Base-by-base conservation (phyloP, 2,329 filamentous ascomycete genomes). In the Scytalidium lignicola region DNA sequence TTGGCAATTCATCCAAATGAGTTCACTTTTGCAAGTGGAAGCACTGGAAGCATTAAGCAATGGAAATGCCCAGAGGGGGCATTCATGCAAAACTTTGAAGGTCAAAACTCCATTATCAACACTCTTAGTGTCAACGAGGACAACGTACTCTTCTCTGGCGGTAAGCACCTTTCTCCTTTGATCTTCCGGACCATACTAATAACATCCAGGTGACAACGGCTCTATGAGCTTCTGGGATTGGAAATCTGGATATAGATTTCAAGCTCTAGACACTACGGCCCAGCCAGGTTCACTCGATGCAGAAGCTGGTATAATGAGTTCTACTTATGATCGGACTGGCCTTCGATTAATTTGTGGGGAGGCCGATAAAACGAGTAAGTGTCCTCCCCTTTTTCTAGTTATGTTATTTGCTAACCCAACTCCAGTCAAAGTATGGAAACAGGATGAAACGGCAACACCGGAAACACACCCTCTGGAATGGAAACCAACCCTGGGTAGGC, bases 31-130 rank as follows among this genome's bases (percentile, higher is more conserved):
- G 93, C 93, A 3, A 91, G 83, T 52, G 93, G 87, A 41, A 95
- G 90, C 62, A 91, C 92, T 0, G 87, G 88, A 20, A 91, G 88
- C 65, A 96, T 99, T 71, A 99, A 99, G 75, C 93, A 99, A 71
- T 99, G 93, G 92, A 96, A 97, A 68, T 97, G 91, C 58, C 95
- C 95, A 1, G 90, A 96, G 65, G 95, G 92, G 32, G 90, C 90
- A 15, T 97, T 99, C 66, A 99, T 99, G 93, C 91, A 96, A 68
- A 97, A 97, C 65, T 97, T 97, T 62, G 89, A 96, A 41, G 92
- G 92, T 3, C 92, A 97, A 64, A 96, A 96, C 62, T 82, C 90
- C 52, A 95, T 99, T 66, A 92, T 99, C 73, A 99, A 99, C 70
- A 90, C 90, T 0, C 73, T 99, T 42, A 80, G 90, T 41, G 90